Base-by-base conservation (phyloP, 1,139 yeast genomes). In the Nakaseomyces glabratus region DNA sequence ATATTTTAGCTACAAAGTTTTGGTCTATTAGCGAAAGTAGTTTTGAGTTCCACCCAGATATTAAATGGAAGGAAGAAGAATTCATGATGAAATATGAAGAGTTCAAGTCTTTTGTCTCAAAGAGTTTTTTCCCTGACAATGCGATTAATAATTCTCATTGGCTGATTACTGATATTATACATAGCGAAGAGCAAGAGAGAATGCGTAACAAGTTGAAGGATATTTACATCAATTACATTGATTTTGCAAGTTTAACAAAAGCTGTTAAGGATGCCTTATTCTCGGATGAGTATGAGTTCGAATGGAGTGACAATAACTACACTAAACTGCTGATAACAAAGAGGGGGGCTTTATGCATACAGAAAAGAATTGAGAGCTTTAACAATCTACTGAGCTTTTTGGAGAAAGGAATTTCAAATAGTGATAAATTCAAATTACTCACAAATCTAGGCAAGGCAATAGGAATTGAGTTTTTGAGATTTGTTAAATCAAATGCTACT, bases 101-200 rank as follows among this genome's bases (percentile, higher is more conserved):
- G 1, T 37, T 55, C 17, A 25, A 45, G 12, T 39, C 36, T 5
- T 40, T 42, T 22, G 28, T 51, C 6, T 43, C 38, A 13, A 34
- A 35, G 16, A 34, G 38, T 8, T 42, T 44, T 22, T 49, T 40
- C 24, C 41, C 44, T 4, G 38, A 48, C n/a, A 39, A 41, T n/a
- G 32, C 28, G 4, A 22, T 51, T 12, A 48, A 49, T 31, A 39
- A 44, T n/a, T 28, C 43, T 9, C 19, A 31, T 18, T 55, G 59
- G 59, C 33, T 55, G 10, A 38, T 53, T 10, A 28, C 47, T 3
- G 43, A 44, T 10, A 47, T 54, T 38, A 42, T 39, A 11, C 35
- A 45, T 4, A 48, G 47, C 10, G 46, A 47, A 15, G 26, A 39
- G 8, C 49, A 44, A 28, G 54, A 54, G 15, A 37, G 34, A 4